Evolutionary conservation across 306 rosid species (phyloP).

Genomic region (Dryas octopetala): DNA sequence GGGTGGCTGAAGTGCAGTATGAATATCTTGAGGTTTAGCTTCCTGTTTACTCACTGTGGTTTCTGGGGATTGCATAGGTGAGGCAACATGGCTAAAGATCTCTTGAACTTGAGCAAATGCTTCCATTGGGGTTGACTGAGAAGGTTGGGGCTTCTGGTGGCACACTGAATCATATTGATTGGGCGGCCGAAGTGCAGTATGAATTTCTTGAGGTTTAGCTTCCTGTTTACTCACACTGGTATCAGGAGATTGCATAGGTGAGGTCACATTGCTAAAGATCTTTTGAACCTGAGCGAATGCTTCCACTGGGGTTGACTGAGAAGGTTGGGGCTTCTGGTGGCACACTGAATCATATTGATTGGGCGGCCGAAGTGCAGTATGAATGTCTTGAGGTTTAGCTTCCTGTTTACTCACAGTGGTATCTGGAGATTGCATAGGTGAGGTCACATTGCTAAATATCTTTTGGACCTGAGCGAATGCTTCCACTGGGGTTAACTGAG

Average conservation of each 20-base stretch:
- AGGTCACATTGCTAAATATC: background rate
- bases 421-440: background rate
- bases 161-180: conserved; percentile 12
- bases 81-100: conserved; percentile 1
- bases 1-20: too few relatives aligned
- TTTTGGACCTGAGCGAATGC: conserved; percentile 15
- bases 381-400: conserved; percentile 20
- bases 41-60: conserved; percentile 28
- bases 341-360: conserved; percentile 13
- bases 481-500: conserved; percentile 22
- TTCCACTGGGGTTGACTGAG: conserved; percentile 23
- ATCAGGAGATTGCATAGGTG: background rate
- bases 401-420: background rate
- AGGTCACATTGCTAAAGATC: conserved; percentile 13
- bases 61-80: conserved; percentile 40
- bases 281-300: conserved; percentile 19
- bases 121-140: conserved; percentile 20
- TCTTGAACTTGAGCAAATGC: too few relatives aligned
- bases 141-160: conserved; percentile 32
- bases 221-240: background rate
- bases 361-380: conserved; percentile 20
- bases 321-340: conserved; percentile 32
- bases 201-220: conserved; percentile 15
- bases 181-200: conserved; percentile 24
- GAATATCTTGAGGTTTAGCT: conserved; percentile 25